Conservation (phyloP, 108 stramenopile species). For the Bacterosira constricta region DNA sequence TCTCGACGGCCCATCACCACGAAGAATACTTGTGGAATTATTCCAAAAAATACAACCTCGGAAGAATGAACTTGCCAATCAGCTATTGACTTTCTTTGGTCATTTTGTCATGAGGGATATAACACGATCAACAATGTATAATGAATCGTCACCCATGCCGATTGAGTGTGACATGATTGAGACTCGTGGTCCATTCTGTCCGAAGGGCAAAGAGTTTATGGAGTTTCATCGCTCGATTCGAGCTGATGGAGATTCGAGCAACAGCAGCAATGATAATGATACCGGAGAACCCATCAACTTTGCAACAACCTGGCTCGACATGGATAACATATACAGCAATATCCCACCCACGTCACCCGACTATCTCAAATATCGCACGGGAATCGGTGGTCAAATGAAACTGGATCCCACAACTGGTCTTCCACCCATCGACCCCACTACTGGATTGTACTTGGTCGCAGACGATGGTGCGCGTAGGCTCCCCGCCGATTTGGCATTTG, state of each 20-base stretch:
- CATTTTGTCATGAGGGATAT: conserved; percentile 13
- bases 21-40: conserved; percentile 3
- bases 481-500: conserved; percentile 5
- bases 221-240: background rate
- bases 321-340: conserved; percentile 29
- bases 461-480: background rate
- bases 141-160: background rate
- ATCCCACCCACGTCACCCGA: background rate
- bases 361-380: background rate
- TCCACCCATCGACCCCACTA: background rate
- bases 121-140: background rate
- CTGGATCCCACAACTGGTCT: background rate
- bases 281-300: conserved; percentile 17
- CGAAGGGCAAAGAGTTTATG: background rate
- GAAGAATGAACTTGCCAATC: conserved; percentile 7
- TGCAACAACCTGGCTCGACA: conserved; percentile 26
- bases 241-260: background rate
- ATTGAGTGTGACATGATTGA: conserved; percentile 10
- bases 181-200: conserved; percentile 8
- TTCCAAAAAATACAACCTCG: conserved; percentile 6
- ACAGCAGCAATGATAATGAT: background rate
- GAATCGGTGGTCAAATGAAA: conserved; percentile 1
- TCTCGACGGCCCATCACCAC: conserved; percentile 12
- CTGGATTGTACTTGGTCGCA: background rate
- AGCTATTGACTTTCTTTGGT: conserved; percentile 28